Percentiles rank a stretch among this genome's conserved stretches.
Evolutionary conservation across 2,329 filamentous ascomycete genomes (phyloP).

Genomic region (Ophiocordyceps robertsii): DNA sequence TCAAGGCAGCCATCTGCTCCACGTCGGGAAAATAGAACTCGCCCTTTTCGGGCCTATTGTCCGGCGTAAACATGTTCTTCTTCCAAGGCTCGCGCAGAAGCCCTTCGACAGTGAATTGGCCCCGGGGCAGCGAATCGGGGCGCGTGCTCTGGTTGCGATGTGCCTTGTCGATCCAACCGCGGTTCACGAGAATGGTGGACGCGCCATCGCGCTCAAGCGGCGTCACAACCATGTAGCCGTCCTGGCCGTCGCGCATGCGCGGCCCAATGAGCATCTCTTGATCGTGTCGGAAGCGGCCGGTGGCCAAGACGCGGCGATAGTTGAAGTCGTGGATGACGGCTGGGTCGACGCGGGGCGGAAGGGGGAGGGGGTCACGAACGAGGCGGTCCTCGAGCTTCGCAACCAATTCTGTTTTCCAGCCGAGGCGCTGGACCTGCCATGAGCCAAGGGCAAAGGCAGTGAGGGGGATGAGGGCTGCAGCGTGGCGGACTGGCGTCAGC

Average conservation of each 20-base stretch:
- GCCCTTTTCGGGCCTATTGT: slow-evolving; percentile 68
- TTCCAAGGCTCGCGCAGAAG: slow-evolving; percentile 82
- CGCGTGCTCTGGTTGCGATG: slow-evolving; percentile 53
- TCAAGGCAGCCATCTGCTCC: slow-evolving; percentile 71
- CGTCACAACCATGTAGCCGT: slow-evolving; percentile 85
- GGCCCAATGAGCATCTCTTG: slow-evolving; percentile 95
- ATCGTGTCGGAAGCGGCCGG: slow-evolving; percentile 67
- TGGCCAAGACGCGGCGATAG: slow-evolving; percentile 69
- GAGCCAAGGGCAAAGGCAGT: slow-evolving; percentile 83
- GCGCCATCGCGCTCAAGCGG: slow-evolving; percentile 62
- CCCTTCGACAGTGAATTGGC: slow-evolving; percentile 68
- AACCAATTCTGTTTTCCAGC: slow-evolving; percentile 88
- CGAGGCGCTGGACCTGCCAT: slow-evolving; percentile 88
- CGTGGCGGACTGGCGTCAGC: background rate
- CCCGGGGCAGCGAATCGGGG: slow-evolving; percentile 50
- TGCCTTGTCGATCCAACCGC: slow-evolving; percentile 83
- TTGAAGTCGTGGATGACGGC: slow-evolving; percentile 79
- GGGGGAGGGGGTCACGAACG: slow-evolving; percentile 68
- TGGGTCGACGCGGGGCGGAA: slow-evolving; percentile 74
- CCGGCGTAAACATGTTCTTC: slow-evolving; percentile 95
- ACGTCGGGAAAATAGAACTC: slow-evolving; percentile 96
- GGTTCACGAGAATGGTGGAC: slow-evolving; percentile 70
- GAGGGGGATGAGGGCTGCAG: slow-evolving; percentile 65
- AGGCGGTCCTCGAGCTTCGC: slow-evolving; percentile 87
- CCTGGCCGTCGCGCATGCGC: slow-evolving; percentile 73